Percentiles rank a stretch among this genome's conserved stretches.
Evolutionary conservation across 805 yeast species (phyloP).

Genomic region (Blastobotrys terrestris): DNA sequence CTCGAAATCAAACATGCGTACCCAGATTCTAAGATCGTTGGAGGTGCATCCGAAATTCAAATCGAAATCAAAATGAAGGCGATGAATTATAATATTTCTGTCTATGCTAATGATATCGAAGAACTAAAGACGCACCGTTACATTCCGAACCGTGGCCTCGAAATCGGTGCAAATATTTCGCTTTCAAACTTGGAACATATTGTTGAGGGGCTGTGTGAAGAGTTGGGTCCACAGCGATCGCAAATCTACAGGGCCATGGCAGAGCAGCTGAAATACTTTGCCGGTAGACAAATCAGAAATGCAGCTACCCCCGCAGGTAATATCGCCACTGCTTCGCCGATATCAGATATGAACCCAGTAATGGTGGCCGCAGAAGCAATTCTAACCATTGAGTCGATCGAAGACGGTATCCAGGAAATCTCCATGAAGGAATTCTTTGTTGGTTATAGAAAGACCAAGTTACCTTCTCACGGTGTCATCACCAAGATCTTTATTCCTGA

Average conservation of each 20-base stretch:
- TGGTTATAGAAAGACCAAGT: conserved; percentile 38
- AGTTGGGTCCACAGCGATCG: conserved; percentile 23
- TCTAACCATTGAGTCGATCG: conserved; percentile 32
- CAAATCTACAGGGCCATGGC: conserved; percentile 36
- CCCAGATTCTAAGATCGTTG: conserved; percentile 38
- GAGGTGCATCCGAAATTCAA: conserved; percentile 45
- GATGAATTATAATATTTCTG: conserved; percentile 34
- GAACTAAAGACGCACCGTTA: conserved; percentile 34
- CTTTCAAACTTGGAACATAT: conserved; percentile 36
- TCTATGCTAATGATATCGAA: conserved; percentile 39
- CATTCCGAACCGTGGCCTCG: conserved; percentile 37
- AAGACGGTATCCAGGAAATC: conserved; percentile 27
- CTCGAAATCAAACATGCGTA: conserved; percentile 30
- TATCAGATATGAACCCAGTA: conserved; percentile 43
- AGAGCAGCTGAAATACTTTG: conserved; percentile 40
- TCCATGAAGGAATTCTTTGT: conserved; percentile 39
- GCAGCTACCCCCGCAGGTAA: conserved; percentile 47
- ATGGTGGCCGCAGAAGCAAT: conserved; percentile 39
- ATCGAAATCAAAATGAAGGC: conserved; percentile 42
- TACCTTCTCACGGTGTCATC: conserved; percentile 34
- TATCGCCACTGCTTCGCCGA: conserved; percentile 45
- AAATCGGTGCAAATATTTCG: conserved; percentile 39
- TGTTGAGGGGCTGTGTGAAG: conserved; percentile 28
- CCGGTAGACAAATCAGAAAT: conserved; percentile 44
- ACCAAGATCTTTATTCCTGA: conserved; percentile 38